These are phyloP conservation scores for Acidiella bohemica DNA, from an alignment of 495 filamentous ascomycete genomes.

Conservation along the genomic window DNA sequence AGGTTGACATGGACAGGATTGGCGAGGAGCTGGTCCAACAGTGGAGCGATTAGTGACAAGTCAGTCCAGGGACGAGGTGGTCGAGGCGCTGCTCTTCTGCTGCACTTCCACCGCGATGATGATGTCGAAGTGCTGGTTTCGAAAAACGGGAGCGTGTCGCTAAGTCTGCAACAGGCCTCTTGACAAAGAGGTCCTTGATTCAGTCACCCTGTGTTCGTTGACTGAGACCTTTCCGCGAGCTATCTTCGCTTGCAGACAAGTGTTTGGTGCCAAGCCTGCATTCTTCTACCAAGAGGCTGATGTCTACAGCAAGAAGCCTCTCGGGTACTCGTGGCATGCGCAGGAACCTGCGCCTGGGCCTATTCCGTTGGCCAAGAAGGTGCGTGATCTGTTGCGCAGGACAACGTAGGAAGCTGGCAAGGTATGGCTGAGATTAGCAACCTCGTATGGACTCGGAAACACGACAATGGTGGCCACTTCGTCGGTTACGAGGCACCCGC, in stretches of 20 bases:
- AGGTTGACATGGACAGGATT: conserved; percentile 34
- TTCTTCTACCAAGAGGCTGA: conserved; percentile 23
- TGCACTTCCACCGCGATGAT: no score
- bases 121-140: no score
- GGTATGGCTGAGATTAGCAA: conserved; percentile 36
- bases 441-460: conserved; percentile 35
- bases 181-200: conserved; percentile 42
- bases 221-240: conserved; percentile 43
- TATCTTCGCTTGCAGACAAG: conserved; percentile 42
- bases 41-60: no score
- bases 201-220: conserved; percentile 52
- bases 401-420: no score
- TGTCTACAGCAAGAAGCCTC: conserved; percentile 39
- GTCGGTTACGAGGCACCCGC: conserved; percentile 44
- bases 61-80: no score
- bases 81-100: no score
- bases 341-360: conserved; percentile 41
- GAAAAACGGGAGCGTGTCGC: no score
- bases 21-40: conserved; percentile 57
- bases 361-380: conserved; percentile 37
- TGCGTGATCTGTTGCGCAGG: no score
- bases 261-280: conserved; percentile 18
- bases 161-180: no score
- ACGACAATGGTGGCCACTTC: conserved; percentile 50
- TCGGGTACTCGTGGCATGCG: conserved; percentile 46